phyloP scores from a whole-genome alignment of 2,329 filamentous ascomycete species.

The Pestalotiopsis sp. region DNA sequence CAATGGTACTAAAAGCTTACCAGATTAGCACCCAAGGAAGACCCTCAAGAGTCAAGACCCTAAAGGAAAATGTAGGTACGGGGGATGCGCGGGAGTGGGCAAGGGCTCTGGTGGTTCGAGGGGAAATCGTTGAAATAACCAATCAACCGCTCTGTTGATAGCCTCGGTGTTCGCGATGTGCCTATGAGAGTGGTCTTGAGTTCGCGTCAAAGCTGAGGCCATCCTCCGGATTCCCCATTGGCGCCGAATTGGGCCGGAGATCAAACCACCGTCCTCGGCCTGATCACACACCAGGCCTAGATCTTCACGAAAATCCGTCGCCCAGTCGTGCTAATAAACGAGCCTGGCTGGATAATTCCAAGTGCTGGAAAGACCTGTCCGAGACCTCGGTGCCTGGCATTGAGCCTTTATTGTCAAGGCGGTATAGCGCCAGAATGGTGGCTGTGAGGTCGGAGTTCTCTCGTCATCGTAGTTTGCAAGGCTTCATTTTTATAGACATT shows the following conservation, averaged over 20 bases:
- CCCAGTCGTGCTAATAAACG: background rate
- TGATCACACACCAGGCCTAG: background rate
- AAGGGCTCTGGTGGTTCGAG: background rate
- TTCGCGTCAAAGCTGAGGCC: background rate
- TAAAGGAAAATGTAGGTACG: background rate
- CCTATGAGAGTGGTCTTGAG: background rate
- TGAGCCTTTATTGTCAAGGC: background rate
- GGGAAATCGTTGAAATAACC: background rate
- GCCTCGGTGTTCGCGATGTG: background rate
- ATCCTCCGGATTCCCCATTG: background rate
- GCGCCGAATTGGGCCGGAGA: background rate
- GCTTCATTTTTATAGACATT: background rate
- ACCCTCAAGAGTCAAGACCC: background rate
- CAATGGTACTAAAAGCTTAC: background rate
- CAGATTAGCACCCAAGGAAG: background rate
- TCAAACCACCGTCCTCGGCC: slow-evolving; percentile 7
- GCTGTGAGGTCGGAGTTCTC: background rate
- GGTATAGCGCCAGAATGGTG: background rate
- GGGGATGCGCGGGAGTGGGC: background rate
- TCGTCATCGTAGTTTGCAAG: background rate
- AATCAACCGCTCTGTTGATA: background rate
- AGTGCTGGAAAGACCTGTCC: background rate
- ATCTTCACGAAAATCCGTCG: background rate
- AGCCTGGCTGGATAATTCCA: background rate
- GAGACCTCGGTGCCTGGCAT: background rate